Conservation (phyloP, 768 basidiomycete genomes). For the Asterophora parasitica region DNA sequence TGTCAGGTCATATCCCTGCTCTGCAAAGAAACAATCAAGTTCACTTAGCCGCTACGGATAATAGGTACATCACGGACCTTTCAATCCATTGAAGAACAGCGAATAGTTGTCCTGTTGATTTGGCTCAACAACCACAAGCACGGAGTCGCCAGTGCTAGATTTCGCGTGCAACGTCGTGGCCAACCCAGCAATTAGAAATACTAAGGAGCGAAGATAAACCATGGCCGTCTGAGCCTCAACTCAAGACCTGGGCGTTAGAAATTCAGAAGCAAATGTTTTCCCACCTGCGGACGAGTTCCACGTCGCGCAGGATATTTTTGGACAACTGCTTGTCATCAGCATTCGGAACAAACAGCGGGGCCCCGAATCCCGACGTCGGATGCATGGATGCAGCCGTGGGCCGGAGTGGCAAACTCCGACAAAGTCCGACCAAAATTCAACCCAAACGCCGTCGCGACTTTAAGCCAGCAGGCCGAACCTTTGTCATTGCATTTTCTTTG, state of each 20-base stretch:
- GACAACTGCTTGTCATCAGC: conserved; percentile 12
- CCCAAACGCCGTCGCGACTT: conserved; percentile 17
- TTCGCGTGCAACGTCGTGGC: conserved; percentile 40
- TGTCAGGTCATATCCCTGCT: conserved; percentile 79
- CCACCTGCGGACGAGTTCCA: conserved; percentile 16
- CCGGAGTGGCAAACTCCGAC: conserved; percentile 14
- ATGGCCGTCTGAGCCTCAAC: conserved; percentile 21
- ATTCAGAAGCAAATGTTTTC: conserved; percentile 9
- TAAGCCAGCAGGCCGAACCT: conserved; percentile 13
- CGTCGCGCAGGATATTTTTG: conserved; percentile 22
- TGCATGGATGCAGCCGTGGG: too few species aligned
- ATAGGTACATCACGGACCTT: conserved; percentile 41
- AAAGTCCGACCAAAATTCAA: conserved; percentile 27
- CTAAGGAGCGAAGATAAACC: conserved; percentile 32
- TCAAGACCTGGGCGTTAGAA: conserved; percentile 9
- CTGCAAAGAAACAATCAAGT: conserved; percentile 31
- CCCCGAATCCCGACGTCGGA: conserved; percentile 4
- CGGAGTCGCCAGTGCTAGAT: conserved; percentile 78
- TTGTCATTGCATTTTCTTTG: conserved; percentile 6
- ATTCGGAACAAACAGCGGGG: conserved; percentile 14
- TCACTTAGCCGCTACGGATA: conserved; percentile 2
- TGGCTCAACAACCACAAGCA: conserved; percentile 82
- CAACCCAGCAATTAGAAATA: conserved; percentile 29
- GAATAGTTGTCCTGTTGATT: conserved; percentile 69
- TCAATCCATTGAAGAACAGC: conserved; percentile 74